Conservation (phyloP, 1,139 yeast genomes). For the Yamadazyma friedrichii region DNA sequence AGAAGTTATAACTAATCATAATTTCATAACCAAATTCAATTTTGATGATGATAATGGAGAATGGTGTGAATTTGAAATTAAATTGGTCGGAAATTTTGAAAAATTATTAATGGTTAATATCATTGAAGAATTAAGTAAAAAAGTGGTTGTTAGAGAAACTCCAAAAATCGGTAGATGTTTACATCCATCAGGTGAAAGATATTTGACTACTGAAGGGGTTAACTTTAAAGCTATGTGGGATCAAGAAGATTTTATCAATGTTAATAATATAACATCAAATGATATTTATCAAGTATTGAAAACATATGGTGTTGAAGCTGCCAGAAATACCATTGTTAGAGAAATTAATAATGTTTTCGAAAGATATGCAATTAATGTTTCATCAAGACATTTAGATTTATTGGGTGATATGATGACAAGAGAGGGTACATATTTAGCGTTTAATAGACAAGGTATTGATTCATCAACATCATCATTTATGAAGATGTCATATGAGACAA, state of each 20-base stretch:
- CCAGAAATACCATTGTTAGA: constrained; percentile 93
- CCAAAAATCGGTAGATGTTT: constrained; percentile 91
- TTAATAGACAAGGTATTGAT: constrained; percentile 98
- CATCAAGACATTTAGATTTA: constrained; percentile 90
- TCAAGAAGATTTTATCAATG: constrained; percentile 87
- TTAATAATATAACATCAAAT: constrained; percentile 84
- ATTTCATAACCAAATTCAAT: constrained; percentile 73
- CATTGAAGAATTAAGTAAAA: constrained; percentile 87
- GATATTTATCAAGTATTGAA: constrained; percentile 87
- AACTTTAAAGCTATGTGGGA: constrained; percentile 99
- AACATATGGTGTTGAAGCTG: constrained; percentile 98
- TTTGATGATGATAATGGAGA: constrained; percentile 87
- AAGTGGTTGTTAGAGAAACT: constrained; percentile 90
- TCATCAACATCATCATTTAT: constrained; percentile 92
- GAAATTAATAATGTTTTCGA: constrained; percentile 96
- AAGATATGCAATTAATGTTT: constrained; percentile 93
- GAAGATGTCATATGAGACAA: constrained; percentile 99
- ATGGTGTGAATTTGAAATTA: constrained; percentile 91
- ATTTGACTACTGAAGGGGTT: constrained; percentile 95
- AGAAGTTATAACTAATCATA: constrained; percentile 72
- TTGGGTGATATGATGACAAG: constrained; percentile 99
- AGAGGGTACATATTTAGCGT: constrained; percentile 95
- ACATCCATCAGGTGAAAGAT: constrained; percentile 66
- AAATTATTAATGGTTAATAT: constrained; percentile 97
- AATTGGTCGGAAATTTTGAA: constrained; percentile 76